Evolutionary conservation across 768 basidiomycete species (phyloP).

Genomic region (Suillus clintonianus): DNA sequence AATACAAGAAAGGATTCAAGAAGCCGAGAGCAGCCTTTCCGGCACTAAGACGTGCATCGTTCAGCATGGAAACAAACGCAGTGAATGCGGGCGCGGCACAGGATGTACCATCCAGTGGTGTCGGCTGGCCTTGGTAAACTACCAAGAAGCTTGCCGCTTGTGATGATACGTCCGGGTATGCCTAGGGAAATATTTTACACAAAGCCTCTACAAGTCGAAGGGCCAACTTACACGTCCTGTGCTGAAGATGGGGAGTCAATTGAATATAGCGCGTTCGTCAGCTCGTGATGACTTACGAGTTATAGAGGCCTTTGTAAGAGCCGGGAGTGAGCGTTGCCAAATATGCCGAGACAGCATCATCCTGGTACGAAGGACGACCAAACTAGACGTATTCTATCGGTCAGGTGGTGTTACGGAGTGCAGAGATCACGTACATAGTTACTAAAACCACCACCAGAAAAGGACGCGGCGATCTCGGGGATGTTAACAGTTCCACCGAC

Average conservation of each 20-base stretch:
- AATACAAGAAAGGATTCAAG: slow-evolving; percentile 65
- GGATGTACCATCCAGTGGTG: slow-evolving; percentile 61
- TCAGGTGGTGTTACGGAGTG: background rate
- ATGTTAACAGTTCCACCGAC: slow-evolving; percentile 66
- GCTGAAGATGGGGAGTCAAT: slow-evolving; percentile 27
- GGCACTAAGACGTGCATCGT: slow-evolving; percentile 55
- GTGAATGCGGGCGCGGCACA: slow-evolving; percentile 67
- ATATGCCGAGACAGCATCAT: slow-evolving; percentile 44
- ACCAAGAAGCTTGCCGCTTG: slow-evolving; percentile 54
- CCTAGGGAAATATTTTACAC: slow-evolving; percentile 33
- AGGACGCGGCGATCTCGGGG: slow-evolving; percentile 60
- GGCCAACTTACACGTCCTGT: slow-evolving; percentile 53
- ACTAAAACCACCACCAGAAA: slow-evolving; percentile 79
- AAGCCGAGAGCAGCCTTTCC: slow-evolving; percentile 56
- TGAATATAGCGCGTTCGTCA: background rate
- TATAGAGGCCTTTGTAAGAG: slow-evolving; percentile 61
- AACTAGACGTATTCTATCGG: slow-evolving; percentile 39
- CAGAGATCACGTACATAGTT: slow-evolving; percentile 50
- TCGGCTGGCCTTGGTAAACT: slow-evolving; percentile 40
- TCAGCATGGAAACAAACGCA: slow-evolving; percentile 62
- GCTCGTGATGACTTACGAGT: slow-evolving; percentile 41
- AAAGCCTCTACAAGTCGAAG: background rate
- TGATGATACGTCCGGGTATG: slow-evolving; percentile 67
- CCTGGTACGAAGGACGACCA: slow-evolving; percentile 54
- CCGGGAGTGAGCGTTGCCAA: slow-evolving; percentile 46